Evolutionary conservation across 2,329 filamentous ascomycete species (phyloP).

Genomic region (Penicillium sp.): DNA sequence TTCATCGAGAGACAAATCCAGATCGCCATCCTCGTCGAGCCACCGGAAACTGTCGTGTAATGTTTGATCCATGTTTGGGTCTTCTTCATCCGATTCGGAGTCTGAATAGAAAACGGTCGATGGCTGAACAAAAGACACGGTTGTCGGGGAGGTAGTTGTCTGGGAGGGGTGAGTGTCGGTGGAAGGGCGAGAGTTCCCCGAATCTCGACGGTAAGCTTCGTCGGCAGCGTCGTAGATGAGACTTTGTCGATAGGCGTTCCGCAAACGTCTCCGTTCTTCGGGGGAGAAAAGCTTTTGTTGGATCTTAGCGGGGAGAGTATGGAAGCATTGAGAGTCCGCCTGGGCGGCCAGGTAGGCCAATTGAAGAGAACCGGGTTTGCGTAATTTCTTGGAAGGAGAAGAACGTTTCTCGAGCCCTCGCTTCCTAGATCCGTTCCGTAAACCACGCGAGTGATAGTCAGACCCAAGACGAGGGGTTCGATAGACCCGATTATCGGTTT

Average conservation of each 20-base stretch:
- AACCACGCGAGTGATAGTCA: conserved; percentile 17
- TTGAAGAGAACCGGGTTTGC: conserved; percentile 40
- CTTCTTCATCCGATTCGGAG: conserved; percentile 34
- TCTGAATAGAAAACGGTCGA: conserved; percentile 28
- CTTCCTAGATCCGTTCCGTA: conserved; percentile 15
- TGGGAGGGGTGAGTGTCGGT: conserved; percentile 21
- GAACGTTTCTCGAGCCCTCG: conserved; percentile 18
- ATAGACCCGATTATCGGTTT: conserved; percentile 20
- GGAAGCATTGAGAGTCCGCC: conserved; percentile 65
- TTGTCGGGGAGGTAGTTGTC: conserved; percentile 13
- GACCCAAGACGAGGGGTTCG: conserved; percentile 12
- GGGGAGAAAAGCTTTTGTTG: conserved; percentile 67
- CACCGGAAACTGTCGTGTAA: conserved; percentile 69
- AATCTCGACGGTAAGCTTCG: conserved; percentile 52
- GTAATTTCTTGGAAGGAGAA: conserved; percentile 24
- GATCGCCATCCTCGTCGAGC: conserved; percentile 69
- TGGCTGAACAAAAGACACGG: conserved; percentile 17
- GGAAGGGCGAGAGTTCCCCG: conserved; percentile 32
- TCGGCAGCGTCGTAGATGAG: conserved; percentile 59
- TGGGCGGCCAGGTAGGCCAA: conserved; percentile 45
- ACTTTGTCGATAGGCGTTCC: conserved; percentile 54
- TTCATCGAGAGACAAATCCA: conserved; percentile 69
- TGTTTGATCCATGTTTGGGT: conserved; percentile 49
- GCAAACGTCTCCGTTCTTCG: conserved; percentile 64
- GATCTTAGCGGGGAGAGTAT: conserved; percentile 69